Evolutionary conservation across 139 green algal species (phyloP).

Genomic region (Chlamydomonas schloesseri): DNA sequence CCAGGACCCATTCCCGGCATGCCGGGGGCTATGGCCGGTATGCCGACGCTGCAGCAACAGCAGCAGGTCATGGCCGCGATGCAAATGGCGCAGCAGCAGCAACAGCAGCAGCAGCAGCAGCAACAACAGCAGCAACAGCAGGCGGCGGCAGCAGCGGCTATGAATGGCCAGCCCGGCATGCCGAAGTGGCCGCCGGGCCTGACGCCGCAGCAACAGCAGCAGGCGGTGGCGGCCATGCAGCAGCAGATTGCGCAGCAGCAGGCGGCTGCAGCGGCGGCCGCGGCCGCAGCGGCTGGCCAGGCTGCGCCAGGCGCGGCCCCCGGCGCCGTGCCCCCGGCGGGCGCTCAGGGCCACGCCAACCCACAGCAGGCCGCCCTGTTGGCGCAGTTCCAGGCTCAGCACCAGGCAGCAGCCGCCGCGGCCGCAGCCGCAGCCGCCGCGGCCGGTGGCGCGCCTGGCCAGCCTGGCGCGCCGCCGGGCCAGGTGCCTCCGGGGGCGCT

Average conservation of each 20-base stretch:
- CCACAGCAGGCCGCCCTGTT: constrained; percentile 4
- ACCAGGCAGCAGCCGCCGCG: neutral
- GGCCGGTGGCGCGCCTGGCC: neutral
- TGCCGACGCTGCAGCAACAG: constrained; percentile 29
- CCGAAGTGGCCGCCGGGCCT: constrained; percentile 30
- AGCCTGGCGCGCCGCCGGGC: neutral
- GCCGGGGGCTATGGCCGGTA: neutral
- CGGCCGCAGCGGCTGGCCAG: neutral
- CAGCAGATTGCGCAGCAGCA: constrained; percentile 31
- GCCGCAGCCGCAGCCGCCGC: neutral
- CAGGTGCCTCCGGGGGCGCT: neutral
- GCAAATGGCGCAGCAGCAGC: constrained; percentile 19
- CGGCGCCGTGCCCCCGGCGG: neutral
- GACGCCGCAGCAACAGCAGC: neutral
- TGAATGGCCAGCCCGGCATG: constrained; percentile 17
- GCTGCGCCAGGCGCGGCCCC: neutral
- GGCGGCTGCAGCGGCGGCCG: neutral
- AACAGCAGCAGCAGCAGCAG: constrained; percentile 23
- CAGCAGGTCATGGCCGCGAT: constrained; percentile 8
- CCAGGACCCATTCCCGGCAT: neutral
- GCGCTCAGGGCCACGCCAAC: constrained; percentile 22
- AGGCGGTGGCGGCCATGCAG: constrained; percentile 29
- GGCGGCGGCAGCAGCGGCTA: neutral
- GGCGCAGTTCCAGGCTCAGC: constrained; percentile 26
- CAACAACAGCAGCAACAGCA: constrained; percentile 1